A percentile compares a stretch with the other conserved stretches of the same genome.
Evolutionary conservation across 768 basidiomycete species (phyloP).

Genomic region (Boletales sp.): DNA sequence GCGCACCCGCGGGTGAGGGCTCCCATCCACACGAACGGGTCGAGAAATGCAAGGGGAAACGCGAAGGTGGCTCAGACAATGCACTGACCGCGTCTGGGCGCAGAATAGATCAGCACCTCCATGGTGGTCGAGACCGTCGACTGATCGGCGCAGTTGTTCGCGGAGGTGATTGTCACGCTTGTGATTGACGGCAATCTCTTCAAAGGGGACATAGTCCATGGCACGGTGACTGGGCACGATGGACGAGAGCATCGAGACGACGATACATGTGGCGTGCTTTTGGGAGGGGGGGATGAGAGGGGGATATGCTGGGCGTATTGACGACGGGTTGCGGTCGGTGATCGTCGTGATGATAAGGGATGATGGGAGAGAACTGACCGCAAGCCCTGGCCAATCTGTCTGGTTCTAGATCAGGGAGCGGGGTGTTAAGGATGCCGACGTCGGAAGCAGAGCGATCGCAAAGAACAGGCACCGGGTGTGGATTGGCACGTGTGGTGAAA

Average conservation of each 20-base stretch:
- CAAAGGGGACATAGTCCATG: slow-evolving; percentile 25
- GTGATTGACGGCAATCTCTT: slow-evolving; percentile 19
- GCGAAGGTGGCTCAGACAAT: slow-evolving; percentile 1
- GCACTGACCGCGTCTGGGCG: slow-evolving; percentile 30
- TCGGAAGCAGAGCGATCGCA: slow-evolving; percentile 23
- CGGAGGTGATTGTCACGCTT: slow-evolving; percentile 18
- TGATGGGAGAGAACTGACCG: slow-evolving; percentile 12
- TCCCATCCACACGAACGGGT: no score
- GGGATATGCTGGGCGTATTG: background rate
- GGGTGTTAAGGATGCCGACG: slow-evolving; percentile 15
- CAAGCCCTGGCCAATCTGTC: slow-evolving; percentile 30
- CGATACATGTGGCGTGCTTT: slow-evolving; percentile 24
- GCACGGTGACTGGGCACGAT: slow-evolving; percentile 18
- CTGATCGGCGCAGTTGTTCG: slow-evolving; percentile 17
- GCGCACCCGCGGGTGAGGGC: slow-evolving; percentile 10
- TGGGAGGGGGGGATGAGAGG: slow-evolving; percentile 11
- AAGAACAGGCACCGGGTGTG: slow-evolving; percentile 8
- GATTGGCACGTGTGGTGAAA: slow-evolving; percentile 12
- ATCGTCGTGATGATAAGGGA: slow-evolving; percentile 9
- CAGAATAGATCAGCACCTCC: background rate
- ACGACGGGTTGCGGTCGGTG: background rate
- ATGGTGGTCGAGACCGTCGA: background rate
- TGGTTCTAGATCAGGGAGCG: slow-evolving; percentile 26
- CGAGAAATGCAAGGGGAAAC: slow-evolving; percentile 17
- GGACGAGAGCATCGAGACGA: slow-evolving; percentile 22